These are phyloP conservation scores for Rhizoclosmatium globosum DNA, from an alignment of 192 early-diverging fungal genomes.

Conservation along the genomic window DNA sequence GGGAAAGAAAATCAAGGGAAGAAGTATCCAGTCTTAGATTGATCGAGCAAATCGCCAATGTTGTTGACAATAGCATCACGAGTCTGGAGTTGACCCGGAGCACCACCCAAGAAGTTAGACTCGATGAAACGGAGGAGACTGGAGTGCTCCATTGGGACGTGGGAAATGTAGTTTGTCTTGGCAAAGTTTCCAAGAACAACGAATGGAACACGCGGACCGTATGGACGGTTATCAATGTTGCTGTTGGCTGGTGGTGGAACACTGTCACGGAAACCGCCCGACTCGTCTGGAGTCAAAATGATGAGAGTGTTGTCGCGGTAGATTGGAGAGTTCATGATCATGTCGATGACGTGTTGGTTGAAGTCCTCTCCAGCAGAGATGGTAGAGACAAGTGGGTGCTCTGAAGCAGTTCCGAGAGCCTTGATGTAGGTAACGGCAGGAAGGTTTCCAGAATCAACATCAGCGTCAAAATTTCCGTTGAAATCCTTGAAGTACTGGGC, in stretches of 20 bases:
- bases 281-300: conserved; percentile 25
- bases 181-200: conserved; percentile 16
- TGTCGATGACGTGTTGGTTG: conserved; percentile 15
- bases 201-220: conserved; percentile 22
- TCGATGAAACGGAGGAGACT: conserved; percentile 33
- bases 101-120: conserved; percentile 36
- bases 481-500: conserved; percentile 25
- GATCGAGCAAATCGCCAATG: conserved; percentile 25
- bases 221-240: conserved; percentile 10
- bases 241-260: conserved; percentile 12
- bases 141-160: conserved; percentile 37
- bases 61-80: conserved; percentile 36
- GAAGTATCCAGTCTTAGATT: conserved; percentile 2
- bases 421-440: conserved; percentile 35
- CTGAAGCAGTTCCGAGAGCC: background rate
- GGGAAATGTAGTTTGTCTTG: conserved; percentile 36
- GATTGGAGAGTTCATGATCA: conserved; percentile 2
- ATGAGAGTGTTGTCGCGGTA: conserved; percentile 34
- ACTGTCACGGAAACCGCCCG: conserved; percentile 32
- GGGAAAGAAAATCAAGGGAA: too few relatives aligned
- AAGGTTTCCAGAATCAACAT: conserved; percentile 13
- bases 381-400: conserved; percentile 28
- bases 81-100: conserved; percentile 33
- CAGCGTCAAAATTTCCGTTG: background rate
- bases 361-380: conserved; percentile 37